Evolutionary conservation across 1,139 yeast species (phyloP).

Genomic region (Suhomyces panamericanus): DNA sequence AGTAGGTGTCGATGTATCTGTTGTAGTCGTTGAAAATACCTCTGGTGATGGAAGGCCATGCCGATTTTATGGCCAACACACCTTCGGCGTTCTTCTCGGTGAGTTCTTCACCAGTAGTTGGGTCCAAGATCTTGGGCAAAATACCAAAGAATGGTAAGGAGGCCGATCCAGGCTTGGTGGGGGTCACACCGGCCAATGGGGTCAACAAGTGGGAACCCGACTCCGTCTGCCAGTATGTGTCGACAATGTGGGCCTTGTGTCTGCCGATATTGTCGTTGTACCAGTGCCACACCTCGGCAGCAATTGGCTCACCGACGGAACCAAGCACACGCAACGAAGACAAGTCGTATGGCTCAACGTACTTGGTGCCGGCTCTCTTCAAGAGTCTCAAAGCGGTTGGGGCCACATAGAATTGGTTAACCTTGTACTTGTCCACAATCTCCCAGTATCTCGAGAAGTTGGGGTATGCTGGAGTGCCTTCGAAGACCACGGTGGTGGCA

Average conservation of each 20-base stretch:
- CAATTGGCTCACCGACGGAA: slow-evolving; percentile 91
- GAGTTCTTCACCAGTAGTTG: slow-evolving; percentile 68
- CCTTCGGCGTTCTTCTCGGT: slow-evolving; percentile 68
- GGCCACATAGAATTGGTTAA: slow-evolving; percentile 83
- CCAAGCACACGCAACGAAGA: slow-evolving; percentile 72
- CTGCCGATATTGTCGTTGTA: slow-evolving; percentile 78
- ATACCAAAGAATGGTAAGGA: slow-evolving; percentile 78
- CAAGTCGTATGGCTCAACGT: slow-evolving; percentile 63
- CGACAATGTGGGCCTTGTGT: slow-evolving; percentile 70
- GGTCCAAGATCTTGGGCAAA: slow-evolving; percentile 67
- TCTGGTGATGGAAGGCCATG: slow-evolving; percentile 82
- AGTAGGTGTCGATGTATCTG: slow-evolving; percentile 68
- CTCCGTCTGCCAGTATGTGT: slow-evolving; percentile 86
- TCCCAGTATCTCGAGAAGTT: slow-evolving; percentile 81
- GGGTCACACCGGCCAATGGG: slow-evolving; percentile 71
- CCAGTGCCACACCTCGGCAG: slow-evolving; percentile 95
- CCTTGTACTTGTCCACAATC: slow-evolving; percentile 73
- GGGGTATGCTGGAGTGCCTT: slow-evolving; percentile 87
- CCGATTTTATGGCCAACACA: slow-evolving; percentile 65
- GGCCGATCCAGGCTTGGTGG: slow-evolving; percentile 79
- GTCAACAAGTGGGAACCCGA: slow-evolving; percentile 73
- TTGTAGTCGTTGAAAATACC: slow-evolving; percentile 71
- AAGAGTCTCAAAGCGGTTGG: slow-evolving; percentile 85
- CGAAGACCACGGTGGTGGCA: slow-evolving; percentile 79
- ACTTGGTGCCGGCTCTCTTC: slow-evolving; percentile 77